A percentile compares a stretch with the other conserved stretches of the same genome.
Evolutionary conservation across 768 basidiomycete species (phyloP).

Genomic region (Pleurotus djamor): DNA sequence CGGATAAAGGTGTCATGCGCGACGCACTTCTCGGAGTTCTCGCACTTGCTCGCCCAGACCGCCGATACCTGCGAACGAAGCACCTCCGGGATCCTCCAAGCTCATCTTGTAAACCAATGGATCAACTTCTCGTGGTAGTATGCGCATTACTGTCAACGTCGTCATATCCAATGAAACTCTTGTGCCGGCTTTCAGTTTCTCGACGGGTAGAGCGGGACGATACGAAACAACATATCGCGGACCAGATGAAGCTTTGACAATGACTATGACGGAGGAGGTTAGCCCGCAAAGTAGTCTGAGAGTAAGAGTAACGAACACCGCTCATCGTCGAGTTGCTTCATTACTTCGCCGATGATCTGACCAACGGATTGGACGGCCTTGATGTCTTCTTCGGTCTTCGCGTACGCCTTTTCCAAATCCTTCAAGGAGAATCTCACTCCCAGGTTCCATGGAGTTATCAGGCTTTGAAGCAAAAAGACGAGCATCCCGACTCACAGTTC

Average conservation of each 20-base stretch:
- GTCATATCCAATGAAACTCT: constrained; percentile 99
- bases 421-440: constrained; percentile 90
- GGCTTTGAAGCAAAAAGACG: background rate
- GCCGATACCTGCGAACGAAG: constrained; percentile 95
- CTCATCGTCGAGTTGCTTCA: constrained; percentile 98
- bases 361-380: constrained; percentile 99
- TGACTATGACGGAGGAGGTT: constrained; percentile 52
- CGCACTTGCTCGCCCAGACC: constrained; percentile 95
- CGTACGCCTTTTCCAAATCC: constrained; percentile 84
- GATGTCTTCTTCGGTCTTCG: constrained; percentile 97
- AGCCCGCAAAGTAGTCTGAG: background rate
- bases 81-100: constrained; percentile 94
- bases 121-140: constrained; percentile 95
- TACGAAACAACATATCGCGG: constrained; percentile 99
- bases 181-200: constrained; percentile 89
- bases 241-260: constrained; percentile 97
- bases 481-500: constrained; percentile 63
- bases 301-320: constrained; percentile 62
- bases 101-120: constrained; percentile 99
- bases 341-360: constrained; percentile 98
- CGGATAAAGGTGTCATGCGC: background rate
- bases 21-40: constrained; percentile 85
- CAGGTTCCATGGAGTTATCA: background rate
- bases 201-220: constrained; percentile 86
- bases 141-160: constrained; percentile 97